phyloP scores from a whole-genome alignment of 2,329 filamentous ascomycete species.

The Dothideomycetidae sp. region DNA sequence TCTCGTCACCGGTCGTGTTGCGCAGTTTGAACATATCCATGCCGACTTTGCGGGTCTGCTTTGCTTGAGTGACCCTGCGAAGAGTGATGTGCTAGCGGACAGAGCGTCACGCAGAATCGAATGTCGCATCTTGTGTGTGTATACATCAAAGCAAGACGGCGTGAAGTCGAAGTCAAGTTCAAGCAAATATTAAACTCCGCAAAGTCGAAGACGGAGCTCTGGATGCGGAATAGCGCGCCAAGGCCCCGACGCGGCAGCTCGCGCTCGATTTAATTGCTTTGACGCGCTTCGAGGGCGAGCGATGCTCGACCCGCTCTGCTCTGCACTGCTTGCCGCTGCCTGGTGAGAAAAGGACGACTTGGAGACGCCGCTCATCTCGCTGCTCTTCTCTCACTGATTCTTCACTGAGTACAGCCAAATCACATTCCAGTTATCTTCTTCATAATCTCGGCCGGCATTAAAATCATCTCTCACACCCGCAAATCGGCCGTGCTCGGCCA shows the following conservation, averaged over 20 bases:
- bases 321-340: too few relatives aligned
- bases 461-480: too few relatives aligned
- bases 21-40: slow-evolving; percentile 20
- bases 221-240: slow-evolving; percentile 2
- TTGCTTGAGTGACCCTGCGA: neutral
- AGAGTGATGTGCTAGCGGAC: neutral
- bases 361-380: too few relatives aligned
- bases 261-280: slow-evolving; percentile 4
- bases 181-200: slow-evolving; percentile 5
- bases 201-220: slow-evolving; percentile 5
- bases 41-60: neutral
- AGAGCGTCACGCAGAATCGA: slow-evolving; percentile 5
- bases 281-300: too few relatives aligned
- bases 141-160: neutral
- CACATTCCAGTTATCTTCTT: too few relatives aligned
- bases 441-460: too few relatives aligned
- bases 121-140: slow-evolving; percentile 8
- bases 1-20: slow-evolving; percentile 11
- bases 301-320: too few relatives aligned
- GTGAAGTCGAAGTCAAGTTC: slow-evolving; percentile 2
- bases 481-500: slow-evolving; percentile 15
- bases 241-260: slow-evolving; percentile 5
- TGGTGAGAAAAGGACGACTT: too few relatives aligned
- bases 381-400: too few relatives aligned
- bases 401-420: too few relatives aligned